Evolutionary conservation across 768 basidiomycete genomes (phyloP).

Genomic region (Boletus sensibilis): DNA sequence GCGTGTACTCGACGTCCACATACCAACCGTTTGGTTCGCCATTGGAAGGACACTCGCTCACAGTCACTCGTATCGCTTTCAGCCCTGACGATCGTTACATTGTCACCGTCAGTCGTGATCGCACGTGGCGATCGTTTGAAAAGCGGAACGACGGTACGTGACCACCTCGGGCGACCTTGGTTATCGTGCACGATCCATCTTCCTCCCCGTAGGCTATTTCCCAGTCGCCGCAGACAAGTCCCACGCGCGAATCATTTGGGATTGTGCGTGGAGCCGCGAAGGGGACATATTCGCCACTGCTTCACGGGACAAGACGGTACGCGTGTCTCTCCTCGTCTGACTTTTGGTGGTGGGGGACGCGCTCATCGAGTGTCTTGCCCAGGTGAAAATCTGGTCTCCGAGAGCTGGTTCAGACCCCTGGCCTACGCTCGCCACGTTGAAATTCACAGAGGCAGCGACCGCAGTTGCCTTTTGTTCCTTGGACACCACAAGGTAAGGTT

Average conservation of each 20-base stretch:
- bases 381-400: conserved; percentile 85
- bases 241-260: conserved; percentile 94
- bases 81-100: conserved; percentile 79
- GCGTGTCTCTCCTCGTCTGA: conserved; percentile 12
- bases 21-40: conserved; percentile 73
- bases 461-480: conserved; percentile 65
- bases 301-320: conserved; percentile 90
- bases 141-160: conserved; percentile 42
- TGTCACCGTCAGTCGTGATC: conserved; percentile 86
- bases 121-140: conserved; percentile 86
- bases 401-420: conserved; percentile 44
- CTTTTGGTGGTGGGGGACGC: background rate
- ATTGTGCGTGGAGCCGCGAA: conserved; percentile 82
- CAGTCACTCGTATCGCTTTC: conserved; percentile 88
- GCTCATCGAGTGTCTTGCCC: background rate
- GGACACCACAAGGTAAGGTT: conserved; percentile 39
- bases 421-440: conserved; percentile 59
- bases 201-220: conserved; percentile 47
- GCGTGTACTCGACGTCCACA: conserved; percentile 70
- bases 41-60: conserved; percentile 80
- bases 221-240: conserved; percentile 74
- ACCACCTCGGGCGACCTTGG: background rate
- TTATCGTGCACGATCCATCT: background rate
- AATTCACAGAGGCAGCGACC: conserved; percentile 74
- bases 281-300: conserved; percentile 86